Evolutionary conservation across 1,139 yeast species (phyloP).

Genomic region (Nakaseomyces uthaithaninus): DNA sequence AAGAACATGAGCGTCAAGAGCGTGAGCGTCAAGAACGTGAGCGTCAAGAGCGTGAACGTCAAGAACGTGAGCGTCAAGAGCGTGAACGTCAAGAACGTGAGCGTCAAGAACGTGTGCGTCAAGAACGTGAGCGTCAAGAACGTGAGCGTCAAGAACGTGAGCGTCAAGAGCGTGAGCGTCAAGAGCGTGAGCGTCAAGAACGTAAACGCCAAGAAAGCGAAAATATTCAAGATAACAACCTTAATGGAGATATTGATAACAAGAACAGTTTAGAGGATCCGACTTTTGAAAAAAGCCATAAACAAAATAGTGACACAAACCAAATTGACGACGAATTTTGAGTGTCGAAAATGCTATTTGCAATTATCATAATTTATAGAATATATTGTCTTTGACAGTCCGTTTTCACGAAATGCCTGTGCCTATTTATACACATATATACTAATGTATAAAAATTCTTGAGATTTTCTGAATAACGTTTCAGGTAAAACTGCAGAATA

Average conservation of each 20-base stretch:
- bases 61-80: slow-evolving; percentile 12
- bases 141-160: slow-evolving; percentile 9
- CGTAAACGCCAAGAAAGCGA: slow-evolving; percentile 5
- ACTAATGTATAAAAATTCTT: too few relatives aligned
- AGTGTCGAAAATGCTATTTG: too few relatives aligned
- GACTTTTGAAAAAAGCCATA: background rate
- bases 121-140: slow-evolving; percentile 8
- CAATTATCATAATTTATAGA: too few relatives aligned
- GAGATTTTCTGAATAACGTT: background rate
- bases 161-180: background rate
- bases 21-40: background rate
- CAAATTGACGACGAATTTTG: background rate
- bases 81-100: slow-evolving; percentile 16
- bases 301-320: background rate
- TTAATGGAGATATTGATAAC: background rate
- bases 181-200: background rate
- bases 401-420: too few relatives aligned
- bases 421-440: too few relatives aligned
- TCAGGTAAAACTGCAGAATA: background rate
- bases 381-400: too few relatives aligned
- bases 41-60: too few relatives aligned
- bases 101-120: slow-evolving; percentile 15
- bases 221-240: slow-evolving; percentile 5
- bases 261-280: too few relatives aligned
- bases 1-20: slow-evolving; percentile 12